Conservation (phyloP, 495 filamentous ascomycete species). For the Xylaria castorea region DNA sequence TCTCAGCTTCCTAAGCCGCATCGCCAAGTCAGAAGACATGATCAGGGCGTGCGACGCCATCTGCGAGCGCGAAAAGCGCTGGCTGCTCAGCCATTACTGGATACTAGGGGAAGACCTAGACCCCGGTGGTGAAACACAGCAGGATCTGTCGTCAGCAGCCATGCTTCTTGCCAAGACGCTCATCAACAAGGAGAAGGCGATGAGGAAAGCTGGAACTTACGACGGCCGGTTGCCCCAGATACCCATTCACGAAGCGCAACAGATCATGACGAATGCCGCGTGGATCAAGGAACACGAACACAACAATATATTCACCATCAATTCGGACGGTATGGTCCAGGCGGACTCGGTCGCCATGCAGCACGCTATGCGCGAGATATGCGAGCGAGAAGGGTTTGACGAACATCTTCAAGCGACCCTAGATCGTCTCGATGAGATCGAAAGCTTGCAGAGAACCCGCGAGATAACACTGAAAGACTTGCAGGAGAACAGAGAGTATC, state of each 20-base stretch:
- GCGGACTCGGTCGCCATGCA: slow-evolving; percentile 95
- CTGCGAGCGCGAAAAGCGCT: slow-evolving; percentile 78
- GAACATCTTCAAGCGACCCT: slow-evolving; percentile 79
- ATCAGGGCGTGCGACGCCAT: slow-evolving; percentile 74
- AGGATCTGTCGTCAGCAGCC: slow-evolving; percentile 90
- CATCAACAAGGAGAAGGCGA: slow-evolving; percentile 74
- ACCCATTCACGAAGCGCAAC: slow-evolving; percentile 79
- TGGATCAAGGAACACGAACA: slow-evolving; percentile 91
- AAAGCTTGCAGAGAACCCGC: slow-evolving; percentile 84
- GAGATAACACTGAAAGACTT: slow-evolving; percentile 84
- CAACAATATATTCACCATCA: slow-evolving; percentile 92
- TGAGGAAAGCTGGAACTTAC: slow-evolving; percentile 64
- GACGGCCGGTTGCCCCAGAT: slow-evolving; percentile 78
- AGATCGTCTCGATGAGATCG: slow-evolving; percentile 81
- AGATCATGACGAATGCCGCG: slow-evolving; percentile 90
- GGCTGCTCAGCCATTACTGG: slow-evolving; percentile 93
- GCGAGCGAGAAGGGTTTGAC: slow-evolving; percentile 70
- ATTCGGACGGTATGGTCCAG: slow-evolving; percentile 81
- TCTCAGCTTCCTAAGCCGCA: slow-evolving; percentile 79
- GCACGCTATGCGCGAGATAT: slow-evolving; percentile 82
- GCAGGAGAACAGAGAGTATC: slow-evolving; percentile 76
- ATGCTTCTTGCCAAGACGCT: slow-evolving; percentile 90
- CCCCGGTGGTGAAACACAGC: slow-evolving; percentile 97
- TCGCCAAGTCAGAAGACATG: slow-evolving; percentile 80
- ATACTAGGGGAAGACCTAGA: slow-evolving; percentile 90